A percentile compares a stretch with the other conserved stretches of the same genome.
Conservation (phyloP, 2,329 filamentous ascomycete genomes). For the Monosporascus cannonballus region DNA sequence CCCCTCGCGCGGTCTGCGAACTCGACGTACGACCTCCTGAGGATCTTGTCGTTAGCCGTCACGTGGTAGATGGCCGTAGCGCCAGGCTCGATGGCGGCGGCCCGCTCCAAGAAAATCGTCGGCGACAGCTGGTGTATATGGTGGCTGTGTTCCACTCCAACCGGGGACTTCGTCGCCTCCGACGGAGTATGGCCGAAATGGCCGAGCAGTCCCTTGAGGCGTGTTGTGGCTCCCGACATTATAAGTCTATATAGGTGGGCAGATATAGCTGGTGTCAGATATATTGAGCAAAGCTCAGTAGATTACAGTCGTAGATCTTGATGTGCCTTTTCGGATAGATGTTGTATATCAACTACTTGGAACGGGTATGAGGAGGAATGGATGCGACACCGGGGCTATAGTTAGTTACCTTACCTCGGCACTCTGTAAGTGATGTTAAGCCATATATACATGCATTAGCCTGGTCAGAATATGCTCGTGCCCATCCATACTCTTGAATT, state of each 20-base stretch:
- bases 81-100: slow-evolving; percentile 81
- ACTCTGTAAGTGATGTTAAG: too few relatives aligned
- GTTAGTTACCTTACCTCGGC: too few relatives aligned
- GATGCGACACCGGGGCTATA: too few relatives aligned
- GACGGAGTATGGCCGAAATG: slow-evolving; percentile 35
- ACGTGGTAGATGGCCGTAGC: slow-evolving; percentile 81
- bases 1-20: slow-evolving; percentile 82
- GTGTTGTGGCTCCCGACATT: slow-evolving; percentile 61
- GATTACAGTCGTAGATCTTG: too few relatives aligned
- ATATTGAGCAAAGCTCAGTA: too few relatives aligned
- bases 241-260: neutral
- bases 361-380: too few relatives aligned
- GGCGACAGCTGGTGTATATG: slow-evolving; percentile 78
- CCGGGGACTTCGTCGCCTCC: slow-evolving; percentile 25
- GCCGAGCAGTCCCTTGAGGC: slow-evolving; percentile 51
- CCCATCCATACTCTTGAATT: too few relatives aligned
- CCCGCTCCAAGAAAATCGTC: slow-evolving; percentile 79
- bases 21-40: slow-evolving; percentile 74
- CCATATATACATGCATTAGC: too few relatives aligned
- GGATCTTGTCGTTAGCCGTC: slow-evolving; percentile 66
- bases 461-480: too few relatives aligned
- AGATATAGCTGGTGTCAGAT: neutral
- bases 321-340: too few relatives aligned
- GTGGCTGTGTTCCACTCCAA: slow-evolving; percentile 38
- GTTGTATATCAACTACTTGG: too few relatives aligned